Evolutionary conservation across 495 filamentous ascomycete species (phyloP).

Genomic region (Sordaria brevicollis): DNA sequence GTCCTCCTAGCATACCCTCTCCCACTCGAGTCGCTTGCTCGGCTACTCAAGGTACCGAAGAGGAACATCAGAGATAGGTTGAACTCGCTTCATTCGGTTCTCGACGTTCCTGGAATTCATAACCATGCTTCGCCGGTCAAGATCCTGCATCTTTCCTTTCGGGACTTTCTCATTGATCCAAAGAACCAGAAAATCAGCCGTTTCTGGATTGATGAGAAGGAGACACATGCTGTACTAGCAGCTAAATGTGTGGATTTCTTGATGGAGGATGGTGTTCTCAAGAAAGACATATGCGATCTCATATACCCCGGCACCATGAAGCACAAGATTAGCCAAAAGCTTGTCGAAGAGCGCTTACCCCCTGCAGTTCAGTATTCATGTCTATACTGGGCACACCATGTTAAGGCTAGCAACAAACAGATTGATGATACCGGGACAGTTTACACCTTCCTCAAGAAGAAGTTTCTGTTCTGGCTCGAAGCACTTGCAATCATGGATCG

Average conservation of each 20-base stretch:
- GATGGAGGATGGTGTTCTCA: background rate
- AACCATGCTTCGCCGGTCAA: background rate
- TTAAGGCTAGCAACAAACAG: background rate
- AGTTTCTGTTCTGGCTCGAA: background rate
- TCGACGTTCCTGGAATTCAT: constrained; percentile 8
- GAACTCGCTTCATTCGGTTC: constrained; percentile 19
- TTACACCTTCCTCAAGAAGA: too few species aligned
- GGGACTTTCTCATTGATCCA: background rate
- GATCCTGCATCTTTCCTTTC: background rate
- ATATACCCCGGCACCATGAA: too few species aligned
- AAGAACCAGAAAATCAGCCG: background rate
- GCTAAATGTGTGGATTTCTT: background rate
- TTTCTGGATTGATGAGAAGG: background rate
- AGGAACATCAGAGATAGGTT: constrained; percentile 9
- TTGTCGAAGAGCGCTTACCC: background rate
- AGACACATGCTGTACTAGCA: background rate
- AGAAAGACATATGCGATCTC: background rate
- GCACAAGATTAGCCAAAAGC: background rate
- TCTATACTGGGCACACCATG: background rate
- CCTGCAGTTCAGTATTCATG: background rate
- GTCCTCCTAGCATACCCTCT: constrained; percentile 14
- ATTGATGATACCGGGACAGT: too few species aligned
- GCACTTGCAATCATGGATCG: too few species aligned
- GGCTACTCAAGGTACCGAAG: constrained; percentile 5
- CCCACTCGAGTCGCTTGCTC: background rate